Evolutionary conservation across 352 stramenopile genomes (phyloP), one percentile per base, ranked within the genome.

Genomic region (Phytophthora pseudosyringae): DNA sequence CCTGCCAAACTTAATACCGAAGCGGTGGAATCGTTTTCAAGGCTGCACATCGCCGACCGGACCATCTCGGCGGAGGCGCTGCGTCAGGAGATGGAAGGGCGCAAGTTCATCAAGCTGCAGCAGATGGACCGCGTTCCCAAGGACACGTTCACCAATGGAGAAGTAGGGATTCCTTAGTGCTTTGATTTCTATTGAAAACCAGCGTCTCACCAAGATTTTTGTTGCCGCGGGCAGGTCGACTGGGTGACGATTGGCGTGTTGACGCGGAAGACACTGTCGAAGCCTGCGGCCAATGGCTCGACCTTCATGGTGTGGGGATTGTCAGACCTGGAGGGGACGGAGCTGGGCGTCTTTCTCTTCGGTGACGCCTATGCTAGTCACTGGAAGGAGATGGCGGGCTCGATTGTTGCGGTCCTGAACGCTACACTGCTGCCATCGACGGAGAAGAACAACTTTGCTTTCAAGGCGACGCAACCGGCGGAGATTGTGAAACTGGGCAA

Each of bases 201-300:
- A 41, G 28, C 13, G 18, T n/a, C 21, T 43, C 3, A 44, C 35
- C 26, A 29, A 57, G 31, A 35, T 35, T 35, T 3, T 35, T 35
- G 31, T 35, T 35, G 31, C 31, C 31, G 1, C 31, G 10, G 31
- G 11, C 15, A 89, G 83, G 51, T 83, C 6, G 87, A 95, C 53
- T 95, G 87, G 87, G 84, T 93, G 40, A 93, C 83, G 35, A 92
- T 95, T 56, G 87, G 84, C 26, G 87, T 93, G 15, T 55, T 93
- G 29, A 75, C 75, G 28, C 71, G 84, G 39, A 95, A 93, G 63
- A 91, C 81, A 12, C 55, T 89, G 40, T 90, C 85, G 32, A 90
- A 91, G 48, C 75, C 83, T 35, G 53, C 80, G 10, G 60, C 80
- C 15, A 90, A 84, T 59, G 84, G 84, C 33, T 84, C 73, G 11